phyloP scores from a whole-genome alignment of 495 filamentous ascomycete species.

The Delitschia confertaspora region DNA sequence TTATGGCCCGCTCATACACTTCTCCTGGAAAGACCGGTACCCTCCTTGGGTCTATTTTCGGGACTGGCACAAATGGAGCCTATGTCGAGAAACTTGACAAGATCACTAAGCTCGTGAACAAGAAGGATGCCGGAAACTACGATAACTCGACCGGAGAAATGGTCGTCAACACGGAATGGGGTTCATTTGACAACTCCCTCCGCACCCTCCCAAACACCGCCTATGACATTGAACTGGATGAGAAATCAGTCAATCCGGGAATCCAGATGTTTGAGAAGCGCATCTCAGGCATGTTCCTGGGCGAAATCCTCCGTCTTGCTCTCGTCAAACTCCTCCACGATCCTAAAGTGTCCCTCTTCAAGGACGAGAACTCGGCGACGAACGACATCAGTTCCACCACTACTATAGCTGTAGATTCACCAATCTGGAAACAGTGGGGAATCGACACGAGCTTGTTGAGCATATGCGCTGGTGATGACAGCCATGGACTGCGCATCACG shows the following conservation, averaged over 20 bases:
- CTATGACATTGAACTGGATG: slow-evolving; percentile 74
- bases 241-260: slow-evolving; percentile 78
- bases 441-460: slow-evolving; percentile 83
- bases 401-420: no score
- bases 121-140: slow-evolving; percentile 47
- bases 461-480: slow-evolving; percentile 66
- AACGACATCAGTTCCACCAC: slow-evolving; percentile 54
- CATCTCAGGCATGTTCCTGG: slow-evolving; percentile 95
- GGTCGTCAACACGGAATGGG: slow-evolving; percentile 99
- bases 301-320: slow-evolving; percentile 79
- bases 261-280: slow-evolving; percentile 99
- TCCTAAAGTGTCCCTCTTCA: slow-evolving; percentile 55
- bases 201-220: slow-evolving; percentile 75
- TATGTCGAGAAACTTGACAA: slow-evolving; percentile 72
- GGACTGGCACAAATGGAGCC: slow-evolving; percentile 90
- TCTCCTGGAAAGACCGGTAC: slow-evolving; percentile 81
- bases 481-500: slow-evolving; percentile 50
- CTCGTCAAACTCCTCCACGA: slow-evolving; percentile 54
- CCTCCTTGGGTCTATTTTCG: slow-evolving; percentile 84
- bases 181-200: slow-evolving; percentile 91
- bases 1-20: slow-evolving; percentile 95
- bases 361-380: slow-evolving; percentile 51
- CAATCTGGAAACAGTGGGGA: slow-evolving; percentile 74
- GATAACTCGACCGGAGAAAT: slow-evolving; percentile 82
- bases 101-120: slow-evolving; percentile 55